Evolutionary conservation across 164 flowering plant species (phyloP), one percentile per base, ranked within the genome.

Genomic region (Magnolia changhungtana): DNA sequence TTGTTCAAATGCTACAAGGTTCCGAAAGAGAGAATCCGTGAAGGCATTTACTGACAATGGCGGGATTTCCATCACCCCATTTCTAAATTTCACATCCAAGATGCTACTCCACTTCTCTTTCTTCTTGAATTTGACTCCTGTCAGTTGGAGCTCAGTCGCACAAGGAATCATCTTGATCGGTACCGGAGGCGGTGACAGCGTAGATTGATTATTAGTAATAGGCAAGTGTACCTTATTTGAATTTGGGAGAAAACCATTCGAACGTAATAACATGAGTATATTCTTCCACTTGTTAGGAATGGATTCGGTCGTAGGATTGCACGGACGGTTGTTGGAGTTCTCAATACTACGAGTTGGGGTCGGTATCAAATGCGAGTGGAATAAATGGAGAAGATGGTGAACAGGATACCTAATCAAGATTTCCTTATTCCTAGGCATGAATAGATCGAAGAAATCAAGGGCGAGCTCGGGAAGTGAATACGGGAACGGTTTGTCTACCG

Each of bases 21-120:
- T 87, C 69, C 81, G 63, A 7, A 87, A n/a, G 21, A 82, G 67
- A 1, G 29, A 23, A 20, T 78, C 76, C 8, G 83, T 78, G 23
- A 51, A 37, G 0, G 31, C 67, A 20, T 52, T 37, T 16, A 85
- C 37, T 6, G 7, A 0, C 3, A 87, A 1, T 18, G 67, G 74
- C 8, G 87, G 87, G 69, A 87, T 82, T 71, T 74, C 55, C 1
- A 85, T 52, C 10, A 80, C 76, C 1, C 89, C 86, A 7, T 80
- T 45, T 0, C 0, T 27, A 31, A 85, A 87, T 14, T 66, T 67
- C 1, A 87, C 49, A 59, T 85, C 79, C 14, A 85, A 37, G 7
- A 82, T 59, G 69, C 79, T 82, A 79, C 50, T 23, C 75, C 2
- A 61, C 37, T 18, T 7, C 10, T 75, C 52, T 52, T 31, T 37